phyloP scores from a whole-genome alignment of 2,329 filamentous ascomycete species.

The Dothistroma pini region DNA sequence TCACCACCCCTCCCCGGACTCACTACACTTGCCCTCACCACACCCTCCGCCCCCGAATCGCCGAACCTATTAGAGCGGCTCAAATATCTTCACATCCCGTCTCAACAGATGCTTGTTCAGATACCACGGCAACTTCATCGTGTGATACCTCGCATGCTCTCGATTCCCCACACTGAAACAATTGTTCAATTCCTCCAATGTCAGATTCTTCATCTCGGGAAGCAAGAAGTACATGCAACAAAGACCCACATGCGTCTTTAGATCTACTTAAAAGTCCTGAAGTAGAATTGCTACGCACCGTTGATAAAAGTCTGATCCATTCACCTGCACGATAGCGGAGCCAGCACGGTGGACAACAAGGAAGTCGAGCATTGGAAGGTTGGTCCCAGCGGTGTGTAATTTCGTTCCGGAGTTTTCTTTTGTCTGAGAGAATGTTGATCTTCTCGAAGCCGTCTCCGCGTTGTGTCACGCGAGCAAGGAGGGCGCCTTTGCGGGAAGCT shows the following conservation, averaged over 20 bases:
- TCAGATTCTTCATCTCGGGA: conserved; percentile 47
- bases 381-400: conserved; percentile 56
- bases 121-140: background rate
- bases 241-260: conserved; percentile 44
- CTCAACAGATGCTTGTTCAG: background rate
- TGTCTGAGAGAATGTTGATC: conserved; percentile 41
- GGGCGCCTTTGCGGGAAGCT: conserved; percentile 46
- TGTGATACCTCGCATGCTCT: conserved; percentile 24
- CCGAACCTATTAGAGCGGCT: conserved; percentile 4
- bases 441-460: conserved; percentile 44
- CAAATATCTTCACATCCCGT: background rate
- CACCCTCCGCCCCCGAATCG: background rate
- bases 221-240: conserved; percentile 26
- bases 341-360: conserved; percentile 51
- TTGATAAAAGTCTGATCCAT: conserved; percentile 34
- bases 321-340: conserved; percentile 29
- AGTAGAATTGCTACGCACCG: conserved; percentile 30
- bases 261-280: conserved; percentile 35
- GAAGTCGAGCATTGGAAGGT: conserved; percentile 58
- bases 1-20: background rate
- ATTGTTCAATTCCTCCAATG: conserved; percentile 47
- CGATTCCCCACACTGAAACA: conserved; percentile 52
- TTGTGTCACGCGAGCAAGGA: conserved; percentile 49
- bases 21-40: background rate
- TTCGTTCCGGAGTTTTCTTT: conserved; percentile 44